Conservation (phyloP, 1,139 yeast genomes). For the Nakaseomyces nivariensis region DNA sequence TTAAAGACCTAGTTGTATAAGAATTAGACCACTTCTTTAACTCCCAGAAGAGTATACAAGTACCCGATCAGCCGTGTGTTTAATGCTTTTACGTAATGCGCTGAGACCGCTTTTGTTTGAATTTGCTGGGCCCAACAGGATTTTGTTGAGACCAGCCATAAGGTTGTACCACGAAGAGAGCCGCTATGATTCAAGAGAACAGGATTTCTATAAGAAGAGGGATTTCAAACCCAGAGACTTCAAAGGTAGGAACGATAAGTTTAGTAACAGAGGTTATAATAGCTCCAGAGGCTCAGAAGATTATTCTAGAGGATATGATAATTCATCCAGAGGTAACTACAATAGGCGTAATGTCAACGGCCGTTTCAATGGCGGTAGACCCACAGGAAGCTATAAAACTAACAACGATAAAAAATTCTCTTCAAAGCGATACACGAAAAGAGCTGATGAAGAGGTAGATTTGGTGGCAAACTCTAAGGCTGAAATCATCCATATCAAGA, state of each 20-base stretch:
- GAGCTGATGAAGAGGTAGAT: background rate
- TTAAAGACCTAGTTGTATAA: background rate
- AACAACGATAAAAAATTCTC: background rate
- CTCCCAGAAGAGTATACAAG: background rate
- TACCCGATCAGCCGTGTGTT: background rate
- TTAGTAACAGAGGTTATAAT: background rate
- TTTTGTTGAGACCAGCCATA: background rate
- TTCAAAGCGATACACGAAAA: background rate
- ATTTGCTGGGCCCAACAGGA: background rate
- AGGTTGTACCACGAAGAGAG: background rate
- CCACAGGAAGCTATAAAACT: background rate
- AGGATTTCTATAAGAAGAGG: background rate
- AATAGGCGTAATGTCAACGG: background rate
- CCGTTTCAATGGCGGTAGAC: too few species aligned
- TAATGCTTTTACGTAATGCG: background rate
- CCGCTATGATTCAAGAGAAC: background rate
- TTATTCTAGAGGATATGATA: background rate
- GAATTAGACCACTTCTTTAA: background rate
- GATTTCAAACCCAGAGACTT: background rate
- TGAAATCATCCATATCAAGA: background rate
- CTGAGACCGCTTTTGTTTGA: background rate
- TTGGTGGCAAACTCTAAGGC: background rate
- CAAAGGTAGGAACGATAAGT: background rate
- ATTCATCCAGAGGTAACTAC: background rate
- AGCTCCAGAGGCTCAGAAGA: background rate